These are phyloP conservation scores for Wallacemonas collosoma DNA, from an alignment of 208 protist species.

Conservation along the genomic window DNA sequence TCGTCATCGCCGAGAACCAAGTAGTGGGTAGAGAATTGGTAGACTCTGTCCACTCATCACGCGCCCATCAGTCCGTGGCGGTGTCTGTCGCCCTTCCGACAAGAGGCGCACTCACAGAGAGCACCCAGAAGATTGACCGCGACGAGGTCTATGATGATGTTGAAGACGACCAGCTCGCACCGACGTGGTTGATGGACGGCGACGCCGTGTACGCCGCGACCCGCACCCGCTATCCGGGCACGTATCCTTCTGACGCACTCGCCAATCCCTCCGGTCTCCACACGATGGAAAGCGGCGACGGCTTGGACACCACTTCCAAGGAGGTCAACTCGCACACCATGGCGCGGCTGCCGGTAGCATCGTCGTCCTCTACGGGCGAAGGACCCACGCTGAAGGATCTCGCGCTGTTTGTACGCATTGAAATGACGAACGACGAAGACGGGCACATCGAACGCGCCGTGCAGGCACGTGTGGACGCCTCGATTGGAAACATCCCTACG, in stretches of 20 bases:
- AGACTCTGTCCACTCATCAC: background rate
- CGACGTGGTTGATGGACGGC: conserved; percentile 11
- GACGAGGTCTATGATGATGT: background rate
- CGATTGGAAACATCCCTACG: conserved; percentile 2
- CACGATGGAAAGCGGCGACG: background rate
- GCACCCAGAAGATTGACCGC: background rate
- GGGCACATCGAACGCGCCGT: background rate
- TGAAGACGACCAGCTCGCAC: conserved; percentile 6
- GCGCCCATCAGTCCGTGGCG: background rate
- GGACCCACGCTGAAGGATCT: background rate
- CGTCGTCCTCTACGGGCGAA: background rate
- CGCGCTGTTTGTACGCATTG: background rate
- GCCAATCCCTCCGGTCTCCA: background rate
- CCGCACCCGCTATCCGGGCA: conserved; percentile 1
- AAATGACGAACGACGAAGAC: background rate
- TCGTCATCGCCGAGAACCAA: too few relatives aligned
- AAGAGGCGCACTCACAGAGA: background rate
- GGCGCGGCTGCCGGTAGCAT: background rate
- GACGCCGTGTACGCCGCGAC: conserved; percentile 11
- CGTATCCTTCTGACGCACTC: background rate
- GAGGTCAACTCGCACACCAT: background rate
- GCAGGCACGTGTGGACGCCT: background rate
- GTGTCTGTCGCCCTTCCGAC: background rate
- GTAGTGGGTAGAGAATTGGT: background rate
- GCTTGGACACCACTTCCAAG: background rate